Base-by-base conservation (phyloP, 352 stramenopile genomes). In the Halophytophthora polymorphica region DNA sequence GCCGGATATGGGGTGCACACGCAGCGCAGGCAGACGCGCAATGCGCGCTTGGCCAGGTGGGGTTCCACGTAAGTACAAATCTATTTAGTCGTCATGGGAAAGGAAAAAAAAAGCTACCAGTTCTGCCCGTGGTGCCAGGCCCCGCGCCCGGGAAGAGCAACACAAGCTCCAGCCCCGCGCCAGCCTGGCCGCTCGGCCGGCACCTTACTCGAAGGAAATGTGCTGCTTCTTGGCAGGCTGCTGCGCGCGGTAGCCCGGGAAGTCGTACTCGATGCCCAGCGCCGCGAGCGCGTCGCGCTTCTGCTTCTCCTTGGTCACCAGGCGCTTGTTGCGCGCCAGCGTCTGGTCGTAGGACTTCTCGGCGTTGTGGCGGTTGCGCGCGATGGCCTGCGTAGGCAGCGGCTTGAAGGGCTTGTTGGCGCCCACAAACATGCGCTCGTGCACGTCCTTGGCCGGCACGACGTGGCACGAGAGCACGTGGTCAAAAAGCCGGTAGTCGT, bases 381-480 rank as follows among this genome's bases (percentile, higher is more conserved):
- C 85, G 28, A 93, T 83, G 36, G 79, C 66, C 40, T 66, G 58
- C 58, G 78, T 82, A 18, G 83, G 81, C 29, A 92, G 56, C 19
- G 73, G 68, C 61, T 88, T 88, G 58, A 93, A 96, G 29, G 53
- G 58, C 66, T 88, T 90, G 76, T 92, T 88, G 40, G 83, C 83
- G 17, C 84, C 85, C 14, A 87, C 63, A 51, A 96, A 96, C 77
- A 96, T 88, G 64, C 67, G 67, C 46, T 90, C 76, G 68, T 96
- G 88, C 40, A 98, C 77, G 21, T 93, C 86, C 49, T 96, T 69
- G 21, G 67, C 50, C 6, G 89, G 86, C 29, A 98, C 64, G 22
- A 98, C 45, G 64, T 98, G 83, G 73, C 90, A 98, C 34, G 95
- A 90, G 34, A 99, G 75, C 56, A 92, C 77, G 64, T 97, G 94